A percentile compares a stretch with the other conserved stretches of the same genome.
Evolutionary conservation across 2,329 filamentous ascomycete species (phyloP).

Genomic region (Teratosphaeria nubilosa): DNA sequence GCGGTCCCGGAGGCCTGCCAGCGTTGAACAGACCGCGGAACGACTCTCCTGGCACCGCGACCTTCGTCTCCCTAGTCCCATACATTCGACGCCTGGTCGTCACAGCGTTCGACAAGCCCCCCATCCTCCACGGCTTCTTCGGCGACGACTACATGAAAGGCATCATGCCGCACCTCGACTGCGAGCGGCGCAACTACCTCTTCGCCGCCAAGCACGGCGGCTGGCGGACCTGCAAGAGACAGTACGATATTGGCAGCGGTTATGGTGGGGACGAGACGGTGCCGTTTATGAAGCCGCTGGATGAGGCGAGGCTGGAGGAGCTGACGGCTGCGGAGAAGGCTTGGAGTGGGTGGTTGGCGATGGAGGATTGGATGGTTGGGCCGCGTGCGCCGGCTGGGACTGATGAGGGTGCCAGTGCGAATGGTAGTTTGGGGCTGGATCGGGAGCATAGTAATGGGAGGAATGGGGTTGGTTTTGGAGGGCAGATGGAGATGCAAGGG

Average conservation of each 20-base stretch:
- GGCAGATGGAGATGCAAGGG: neutral
- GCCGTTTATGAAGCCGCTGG: slow-evolving; percentile 75
- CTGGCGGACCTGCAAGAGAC: slow-evolving; percentile 79
- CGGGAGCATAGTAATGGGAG: neutral
- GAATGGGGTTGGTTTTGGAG: neutral
- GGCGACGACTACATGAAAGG: slow-evolving; percentile 84
- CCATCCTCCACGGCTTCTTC: slow-evolving; percentile 89
- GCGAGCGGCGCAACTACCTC: slow-evolving; percentile 85
- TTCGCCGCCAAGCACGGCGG: slow-evolving; percentile 89
- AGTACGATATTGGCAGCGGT: slow-evolving; percentile 63
- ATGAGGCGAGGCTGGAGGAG: slow-evolving; percentile 62
- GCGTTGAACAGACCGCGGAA: slow-evolving; percentile 22
- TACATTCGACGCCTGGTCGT: slow-evolving; percentile 85
- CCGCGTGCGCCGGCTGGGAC: slow-evolving; percentile 5
- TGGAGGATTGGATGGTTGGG: slow-evolving; percentile 92
- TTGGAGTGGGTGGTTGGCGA: slow-evolving; percentile 92
- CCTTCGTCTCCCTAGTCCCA: slow-evolving; percentile 62
- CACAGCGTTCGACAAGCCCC: slow-evolving; percentile 79
- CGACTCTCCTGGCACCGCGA: slow-evolving; percentile 14
- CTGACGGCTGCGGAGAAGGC: slow-evolving; percentile 70
- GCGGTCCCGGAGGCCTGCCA: slow-evolving; percentile 14
- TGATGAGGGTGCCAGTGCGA: neutral
- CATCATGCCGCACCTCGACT: slow-evolving; percentile 72
- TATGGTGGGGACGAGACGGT: slow-evolving; percentile 66
- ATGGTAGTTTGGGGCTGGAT: neutral